A percentile compares a stretch with the other conserved stretches of the same genome.
Evolutionary conservation across 2,329 filamentous ascomycete genomes (phyloP).

Genomic region (Paracoccidioides lutzii): DNA sequence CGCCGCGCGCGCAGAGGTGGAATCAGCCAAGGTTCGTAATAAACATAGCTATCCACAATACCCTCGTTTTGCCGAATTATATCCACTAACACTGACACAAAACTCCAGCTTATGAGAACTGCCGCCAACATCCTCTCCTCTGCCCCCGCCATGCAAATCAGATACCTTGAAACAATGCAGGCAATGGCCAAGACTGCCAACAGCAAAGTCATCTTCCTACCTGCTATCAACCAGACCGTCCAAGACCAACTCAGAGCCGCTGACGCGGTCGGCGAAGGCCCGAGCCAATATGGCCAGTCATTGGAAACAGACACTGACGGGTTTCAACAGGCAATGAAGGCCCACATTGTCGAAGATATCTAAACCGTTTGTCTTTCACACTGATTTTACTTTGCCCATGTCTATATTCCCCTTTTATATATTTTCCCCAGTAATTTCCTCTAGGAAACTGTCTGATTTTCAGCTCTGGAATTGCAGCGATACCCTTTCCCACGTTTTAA

Average conservation of each 20-base stretch:
- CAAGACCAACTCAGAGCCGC: slow-evolving; percentile 39
- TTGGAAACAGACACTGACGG: slow-evolving; percentile 37
- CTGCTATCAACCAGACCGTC: slow-evolving; percentile 48
- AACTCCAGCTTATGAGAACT: slow-evolving; percentile 35
- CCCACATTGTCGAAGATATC: slow-evolving; percentile 74
- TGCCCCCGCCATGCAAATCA: slow-evolving; percentile 94
- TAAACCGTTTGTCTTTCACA: slow-evolving; percentile 32
- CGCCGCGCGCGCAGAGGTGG: slow-evolving; percentile 89
- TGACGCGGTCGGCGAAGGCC: slow-evolving; percentile 43
- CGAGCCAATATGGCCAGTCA: slow-evolving; percentile 35
- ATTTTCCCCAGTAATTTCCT: not conserved
- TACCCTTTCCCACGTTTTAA: not conserved
- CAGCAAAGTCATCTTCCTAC: slow-evolving; percentile 75
- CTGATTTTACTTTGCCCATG: not conserved
- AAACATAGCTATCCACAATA: not conserved
- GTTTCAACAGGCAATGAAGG: slow-evolving; percentile 71
- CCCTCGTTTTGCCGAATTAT: slow-evolving; percentile 44
- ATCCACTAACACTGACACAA: not conserved
- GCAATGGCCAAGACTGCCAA: slow-evolving; percentile 92
- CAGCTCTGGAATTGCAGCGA: not conserved
- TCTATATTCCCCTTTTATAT: not conserved
- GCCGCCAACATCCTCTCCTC: slow-evolving; percentile 86
- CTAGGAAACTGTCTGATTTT: not conserved
- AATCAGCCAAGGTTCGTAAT: slow-evolving; percentile 66
- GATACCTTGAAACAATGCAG: slow-evolving; percentile 97